Evolutionary conservation across 345 rosid species (phyloP).

Genomic region (Pistacia atlantica): DNA sequence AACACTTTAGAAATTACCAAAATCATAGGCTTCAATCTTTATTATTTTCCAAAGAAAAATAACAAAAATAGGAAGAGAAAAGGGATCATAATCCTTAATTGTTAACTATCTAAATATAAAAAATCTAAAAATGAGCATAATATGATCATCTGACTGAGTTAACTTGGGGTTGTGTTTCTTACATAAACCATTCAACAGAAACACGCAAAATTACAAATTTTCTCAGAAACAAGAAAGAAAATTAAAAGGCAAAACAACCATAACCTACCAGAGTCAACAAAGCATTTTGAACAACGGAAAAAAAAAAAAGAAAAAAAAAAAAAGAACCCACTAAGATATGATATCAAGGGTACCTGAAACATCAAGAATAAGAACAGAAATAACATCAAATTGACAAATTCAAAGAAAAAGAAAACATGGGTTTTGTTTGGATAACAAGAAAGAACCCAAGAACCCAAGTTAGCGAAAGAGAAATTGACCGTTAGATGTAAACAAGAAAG

Average conservation of each 20-base stretch:
- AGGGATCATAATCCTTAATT: neutral
- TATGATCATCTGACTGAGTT: neutral
- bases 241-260: slow-evolving; percentile 11
- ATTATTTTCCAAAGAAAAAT: neutral
- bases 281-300: neutral
- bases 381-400: neutral
- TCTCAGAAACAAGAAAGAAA: slow-evolving; percentile 22
- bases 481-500: neutral
- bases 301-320: slow-evolving; percentile 11
- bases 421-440: neutral
- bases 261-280: slow-evolving; percentile 11
- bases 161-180: neutral
- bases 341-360: slow-evolving; percentile 4
- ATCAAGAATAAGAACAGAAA: neutral
- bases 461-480: neutral
- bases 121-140: neutral
- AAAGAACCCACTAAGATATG: neutral
- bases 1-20: slow-evolving; percentile 7
- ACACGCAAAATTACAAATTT: neutral
- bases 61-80: neutral
- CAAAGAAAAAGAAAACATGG: neutral
- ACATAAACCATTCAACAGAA: neutral
- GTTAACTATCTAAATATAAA: neutral
- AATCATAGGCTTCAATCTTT: neutral
- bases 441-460: neutral